These are phyloP conservation scores for Diaporthe amygdali DNA, from an alignment of 2,329 filamentous ascomycete species.

Conservation along the genomic window DNA sequence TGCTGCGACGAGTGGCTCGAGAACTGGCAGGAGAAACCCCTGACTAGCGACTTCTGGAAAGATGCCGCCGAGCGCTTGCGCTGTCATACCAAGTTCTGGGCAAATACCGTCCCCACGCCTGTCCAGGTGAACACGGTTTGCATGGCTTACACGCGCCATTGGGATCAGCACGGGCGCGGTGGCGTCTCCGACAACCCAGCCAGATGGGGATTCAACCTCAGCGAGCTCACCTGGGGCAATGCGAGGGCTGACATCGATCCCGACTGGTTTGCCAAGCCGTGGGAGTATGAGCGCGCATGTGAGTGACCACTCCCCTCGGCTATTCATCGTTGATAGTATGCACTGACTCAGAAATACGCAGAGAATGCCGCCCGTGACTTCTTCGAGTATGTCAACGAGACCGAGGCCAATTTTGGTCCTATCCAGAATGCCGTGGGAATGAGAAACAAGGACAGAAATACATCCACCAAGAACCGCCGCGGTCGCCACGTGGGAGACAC, in stretches of 20 bases:
- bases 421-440: constrained; percentile 7
- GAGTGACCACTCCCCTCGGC: background rate
- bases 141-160: constrained; percentile 20
- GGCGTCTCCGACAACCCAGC: background rate
- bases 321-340: too few relatives aligned
- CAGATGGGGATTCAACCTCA: constrained; percentile 19
- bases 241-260: constrained; percentile 23
- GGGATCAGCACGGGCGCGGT: constrained; percentile 21
- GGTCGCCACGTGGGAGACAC: background rate
- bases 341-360: background rate
- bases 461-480: background rate
- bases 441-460: background rate
- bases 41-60: constrained; percentile 14
- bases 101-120: background rate
- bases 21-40: constrained; percentile 15
- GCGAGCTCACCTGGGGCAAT: constrained; percentile 20
- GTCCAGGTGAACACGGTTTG: constrained; percentile 14
- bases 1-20: constrained; percentile 25
- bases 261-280: constrained; percentile 20
- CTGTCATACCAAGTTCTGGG: constrained; percentile 1
- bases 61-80: constrained; percentile 7
- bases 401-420: constrained; percentile 15
- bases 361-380: constrained; percentile 24
- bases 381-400: constrained; percentile 21
- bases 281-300: constrained; percentile 25